Evolutionary conservation across 2,329 filamentous ascomycete genomes (phyloP).

Genomic region (Neonectria coccinea): DNA sequence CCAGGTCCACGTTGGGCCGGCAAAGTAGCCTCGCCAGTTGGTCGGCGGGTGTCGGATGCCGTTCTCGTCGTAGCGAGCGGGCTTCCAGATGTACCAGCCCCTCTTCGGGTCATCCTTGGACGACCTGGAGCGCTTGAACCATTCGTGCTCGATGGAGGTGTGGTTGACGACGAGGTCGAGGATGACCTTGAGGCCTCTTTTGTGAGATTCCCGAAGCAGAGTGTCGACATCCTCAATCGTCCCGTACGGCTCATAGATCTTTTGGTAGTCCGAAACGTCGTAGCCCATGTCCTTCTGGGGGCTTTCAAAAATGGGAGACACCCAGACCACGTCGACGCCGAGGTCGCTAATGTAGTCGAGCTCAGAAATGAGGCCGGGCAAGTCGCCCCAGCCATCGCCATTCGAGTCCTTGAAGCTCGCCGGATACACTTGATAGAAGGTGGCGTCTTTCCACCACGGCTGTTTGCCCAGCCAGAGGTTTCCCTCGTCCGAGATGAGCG

Average conservation of each 20-base stretch:
- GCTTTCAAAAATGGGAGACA: conserved; percentile 63
- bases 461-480: conserved; percentile 50
- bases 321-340: conserved; percentile 72
- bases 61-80: conserved; percentile 63
- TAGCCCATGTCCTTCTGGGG: conserved; percentile 79
- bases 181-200: conserved; percentile 73
- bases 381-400: conserved; percentile 73
- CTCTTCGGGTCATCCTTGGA: conserved; percentile 64
- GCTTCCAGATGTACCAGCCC: conserved; percentile 76
- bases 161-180: conserved; percentile 82
- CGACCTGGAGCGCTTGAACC: conserved; percentile 67
- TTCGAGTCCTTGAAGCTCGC: conserved; percentile 69
- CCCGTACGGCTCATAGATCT: conserved; percentile 74
- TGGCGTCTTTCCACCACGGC: conserved; percentile 61
- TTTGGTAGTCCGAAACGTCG: conserved; percentile 77
- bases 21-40: conserved; percentile 64
- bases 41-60: conserved; percentile 70
- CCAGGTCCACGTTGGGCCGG: conserved; percentile 63
- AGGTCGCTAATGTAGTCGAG: conserved; percentile 73
- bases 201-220: conserved; percentile 70
- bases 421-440: conserved; percentile 67
- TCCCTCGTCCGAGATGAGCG: conserved; percentile 47
- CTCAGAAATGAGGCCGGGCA: conserved; percentile 72
- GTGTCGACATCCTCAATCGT: conserved; percentile 74
- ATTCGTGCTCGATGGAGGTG: conserved; percentile 66